Conservation (phyloP, 1,284 basidiomycete species). For the Wolfiporia cocos region DNA sequence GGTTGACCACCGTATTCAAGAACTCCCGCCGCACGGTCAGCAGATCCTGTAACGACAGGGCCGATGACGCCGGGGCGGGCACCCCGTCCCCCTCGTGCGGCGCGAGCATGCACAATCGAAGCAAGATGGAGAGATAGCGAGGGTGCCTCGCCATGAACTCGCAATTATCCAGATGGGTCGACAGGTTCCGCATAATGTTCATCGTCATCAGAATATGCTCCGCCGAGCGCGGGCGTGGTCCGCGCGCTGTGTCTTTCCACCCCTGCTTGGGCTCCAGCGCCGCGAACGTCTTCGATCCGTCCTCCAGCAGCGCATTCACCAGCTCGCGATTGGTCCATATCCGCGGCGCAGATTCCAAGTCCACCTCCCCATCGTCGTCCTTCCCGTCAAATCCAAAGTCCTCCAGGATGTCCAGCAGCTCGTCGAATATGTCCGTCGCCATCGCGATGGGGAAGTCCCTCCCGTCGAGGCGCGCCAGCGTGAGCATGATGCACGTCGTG, state of each 20-base stretch:
- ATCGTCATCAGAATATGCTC: slow-evolving; percentile 68
- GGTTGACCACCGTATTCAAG: slow-evolving; percentile 66
- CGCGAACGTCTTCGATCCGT: slow-evolving; percentile 53
- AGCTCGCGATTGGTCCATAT: slow-evolving; percentile 64
- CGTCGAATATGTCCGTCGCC: slow-evolving; percentile 81
- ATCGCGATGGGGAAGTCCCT: slow-evolving; percentile 66
- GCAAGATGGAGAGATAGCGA: slow-evolving; percentile 59
- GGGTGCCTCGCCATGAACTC: slow-evolving; percentile 62
- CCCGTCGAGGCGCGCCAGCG: slow-evolving; percentile 59
- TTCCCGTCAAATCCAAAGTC: slow-evolving; percentile 71
- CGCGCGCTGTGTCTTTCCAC: slow-evolving; percentile 37
- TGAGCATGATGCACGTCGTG: slow-evolving; percentile 84
- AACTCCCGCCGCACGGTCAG: slow-evolving; percentile 76
- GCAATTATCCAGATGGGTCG: slow-evolving; percentile 69
- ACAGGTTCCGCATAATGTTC: slow-evolving; percentile 86
- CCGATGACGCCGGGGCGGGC: slow-evolving; percentile 40
- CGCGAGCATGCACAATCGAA: slow-evolving; percentile 55
- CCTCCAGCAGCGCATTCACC: slow-evolving; percentile 50
- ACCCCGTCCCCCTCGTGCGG: slow-evolving; percentile 32
- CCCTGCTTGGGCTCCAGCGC: slow-evolving; percentile 42
- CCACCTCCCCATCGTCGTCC: slow-evolving; percentile 31
- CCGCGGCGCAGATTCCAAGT: slow-evolving; percentile 23
- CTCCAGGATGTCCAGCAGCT: slow-evolving; percentile 83
- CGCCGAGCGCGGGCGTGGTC: slow-evolving; percentile 56
- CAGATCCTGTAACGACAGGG: slow-evolving; percentile 66